These are phyloP conservation scores for Geoglossum glabrum DNA, from an alignment of 495 filamentous ascomycete species.

Conservation along the genomic window DNA sequence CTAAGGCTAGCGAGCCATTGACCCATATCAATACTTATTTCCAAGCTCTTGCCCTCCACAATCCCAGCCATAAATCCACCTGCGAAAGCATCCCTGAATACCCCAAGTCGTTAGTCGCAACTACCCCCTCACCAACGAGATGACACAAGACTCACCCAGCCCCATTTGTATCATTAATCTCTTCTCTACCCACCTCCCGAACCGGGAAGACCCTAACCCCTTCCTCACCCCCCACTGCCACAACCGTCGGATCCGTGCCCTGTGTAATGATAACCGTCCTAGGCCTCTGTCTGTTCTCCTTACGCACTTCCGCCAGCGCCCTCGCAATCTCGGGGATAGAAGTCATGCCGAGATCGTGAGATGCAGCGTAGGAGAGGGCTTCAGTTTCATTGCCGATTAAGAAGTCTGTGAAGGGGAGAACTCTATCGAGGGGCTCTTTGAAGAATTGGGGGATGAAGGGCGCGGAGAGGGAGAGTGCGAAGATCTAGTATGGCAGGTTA, in stretches of 20 bases:
- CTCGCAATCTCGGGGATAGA: constrained; percentile 78
- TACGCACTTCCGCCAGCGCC: constrained; percentile 66
- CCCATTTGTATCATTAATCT: constrained; percentile 90
- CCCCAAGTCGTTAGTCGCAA: background rate
- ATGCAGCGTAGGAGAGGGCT: constrained; percentile 64
- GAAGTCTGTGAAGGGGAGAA: constrained; percentile 83
- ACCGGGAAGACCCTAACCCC: constrained; percentile 53
- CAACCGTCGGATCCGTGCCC: constrained; percentile 71
- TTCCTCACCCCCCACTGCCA: constrained; percentile 30
- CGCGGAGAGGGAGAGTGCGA: constrained; percentile 75
- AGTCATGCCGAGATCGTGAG: constrained; percentile 44
- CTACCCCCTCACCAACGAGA: background rate
- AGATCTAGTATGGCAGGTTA: constrained; percentile 27
- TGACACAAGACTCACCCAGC: constrained; percentile 40
- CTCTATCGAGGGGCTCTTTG: constrained; percentile 78
- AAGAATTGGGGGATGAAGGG: constrained; percentile 96
- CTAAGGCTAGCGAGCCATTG: constrained; percentile 86
- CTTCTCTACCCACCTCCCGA: constrained; percentile 44
- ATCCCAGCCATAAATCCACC: constrained; percentile 83
- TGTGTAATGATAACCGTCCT: constrained; percentile 83
- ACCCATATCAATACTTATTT: constrained; percentile 62
- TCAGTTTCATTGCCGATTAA: constrained; percentile 95
- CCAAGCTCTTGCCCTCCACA: constrained; percentile 60
- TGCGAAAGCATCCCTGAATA: constrained; percentile 69
- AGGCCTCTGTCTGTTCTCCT: constrained; percentile 64